These are phyloP conservation scores for Crithidia brevicula DNA, from an alignment of 208 protist species.

Conservation along the genomic window DNA sequence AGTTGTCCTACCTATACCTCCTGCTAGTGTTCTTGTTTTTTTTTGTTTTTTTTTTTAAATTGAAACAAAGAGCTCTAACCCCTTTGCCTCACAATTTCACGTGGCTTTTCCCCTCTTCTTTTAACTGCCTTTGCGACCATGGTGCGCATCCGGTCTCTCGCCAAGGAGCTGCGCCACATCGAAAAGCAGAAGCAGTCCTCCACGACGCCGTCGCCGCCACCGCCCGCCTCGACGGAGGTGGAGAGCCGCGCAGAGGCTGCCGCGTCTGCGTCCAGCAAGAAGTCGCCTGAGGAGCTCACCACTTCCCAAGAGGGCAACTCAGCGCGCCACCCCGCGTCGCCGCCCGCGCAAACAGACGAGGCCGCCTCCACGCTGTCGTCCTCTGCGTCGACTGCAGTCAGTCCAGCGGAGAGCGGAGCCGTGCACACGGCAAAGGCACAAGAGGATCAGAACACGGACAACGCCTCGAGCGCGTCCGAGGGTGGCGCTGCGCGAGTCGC, in stretches of 20 bases:
- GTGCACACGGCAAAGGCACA: neutral
- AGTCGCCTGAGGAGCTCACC: neutral
- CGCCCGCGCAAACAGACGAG: neutral
- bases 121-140: constrained; percentile 1
- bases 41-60: neutral
- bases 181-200: constrained; percentile 27
- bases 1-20: too few species aligned
- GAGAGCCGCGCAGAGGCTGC: neutral
- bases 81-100: neutral
- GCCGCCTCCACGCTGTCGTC: constrained; percentile 6
- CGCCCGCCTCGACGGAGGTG: neutral
- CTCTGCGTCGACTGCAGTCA: constrained; percentile 1
- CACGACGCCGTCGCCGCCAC: neutral
- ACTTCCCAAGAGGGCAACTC: neutral
- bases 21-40: neutral
- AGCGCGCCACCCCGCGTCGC: neutral
- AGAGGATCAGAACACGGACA: too few species aligned
- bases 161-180: constrained; percentile 37
- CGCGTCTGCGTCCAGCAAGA: neutral
- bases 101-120: constrained; percentile 10
- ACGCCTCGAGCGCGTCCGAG: too few species aligned
- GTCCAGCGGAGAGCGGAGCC: neutral
- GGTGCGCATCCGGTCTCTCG: constrained; percentile 33
- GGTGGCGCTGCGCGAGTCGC: neutral
- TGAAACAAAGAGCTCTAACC: too few species aligned